Evolutionary conservation across 352 stramenopile genomes (phyloP), one percentile per base, ranked within the genome.

Genomic region (Globisporangium orthogonon): DNA sequence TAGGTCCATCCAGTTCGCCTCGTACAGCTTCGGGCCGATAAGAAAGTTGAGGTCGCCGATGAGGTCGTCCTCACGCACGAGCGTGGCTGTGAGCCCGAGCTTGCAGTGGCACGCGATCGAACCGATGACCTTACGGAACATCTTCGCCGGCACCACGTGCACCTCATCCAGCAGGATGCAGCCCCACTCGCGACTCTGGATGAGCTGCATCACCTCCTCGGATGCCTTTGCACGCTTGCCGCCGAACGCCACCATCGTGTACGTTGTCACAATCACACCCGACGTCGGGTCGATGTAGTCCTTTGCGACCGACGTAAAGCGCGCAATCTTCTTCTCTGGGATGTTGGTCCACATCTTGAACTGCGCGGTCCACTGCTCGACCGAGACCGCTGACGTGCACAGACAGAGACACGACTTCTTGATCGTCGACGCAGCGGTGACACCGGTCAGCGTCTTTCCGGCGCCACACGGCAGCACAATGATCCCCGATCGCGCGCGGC

Each of bases 1-100:
- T 10, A 99, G 74, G 76, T 99, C 96, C 96, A 99, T 99, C 97
- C 97, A 99, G 73, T 99, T 99, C 31, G 97, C 97, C 63, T 94
- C 83, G 53, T 94, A 94, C 23, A 94, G 66, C 68, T 99, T 99
- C 1, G 96, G 97, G 14, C 97, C 97, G 63, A 99, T 99, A 13
- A 99, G 84, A 74, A 98, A 99, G 75, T 98, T 98, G n/a, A 99
- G 78, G 75, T 99, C 96, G 28, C 91, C 94, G 73, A 99, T 99
- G 13, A 98, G 75, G 72, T 99, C 95, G 73, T 99, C 97, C 71
- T 99, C 97, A 30, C 97, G 90, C 33, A 99, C 97, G 29, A 99
- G 75, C 18, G 97, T 99, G 7, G 97, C 97, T 0, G 97, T 99
- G 7, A 99, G 75, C 5, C 97, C 97, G 41, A 99, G 86, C 60